Conservation (phyloP, 1,284 basidiomycete genomes). For the Cutaneotrichosporon dermatis region DNA sequence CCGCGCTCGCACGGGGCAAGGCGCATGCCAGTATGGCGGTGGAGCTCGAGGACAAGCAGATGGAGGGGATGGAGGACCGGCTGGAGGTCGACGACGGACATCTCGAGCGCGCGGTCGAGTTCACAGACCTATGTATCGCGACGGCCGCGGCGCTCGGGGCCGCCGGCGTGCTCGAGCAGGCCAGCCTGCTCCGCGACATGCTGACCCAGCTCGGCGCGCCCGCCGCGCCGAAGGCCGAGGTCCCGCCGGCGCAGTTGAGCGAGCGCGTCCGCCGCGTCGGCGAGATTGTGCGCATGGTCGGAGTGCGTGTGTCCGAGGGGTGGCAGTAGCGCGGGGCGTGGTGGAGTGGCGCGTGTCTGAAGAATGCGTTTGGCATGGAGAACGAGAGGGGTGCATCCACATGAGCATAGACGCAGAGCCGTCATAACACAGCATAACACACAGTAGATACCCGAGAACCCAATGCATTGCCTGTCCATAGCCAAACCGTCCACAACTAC, state of each 20-base stretch:
- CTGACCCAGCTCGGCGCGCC: conserved; percentile 2
- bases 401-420: no score
- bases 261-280: conserved; percentile 24
- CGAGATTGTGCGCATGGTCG: conserved; percentile 35
- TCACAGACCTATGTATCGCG: conserved; percentile 6
- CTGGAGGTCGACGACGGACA: background rate
- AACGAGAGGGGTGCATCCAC: no score
- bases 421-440: no score
- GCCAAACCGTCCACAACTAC: no score
- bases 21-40: conserved; percentile 23
- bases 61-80: no score
- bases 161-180: background rate
- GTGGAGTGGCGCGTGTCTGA: no score
- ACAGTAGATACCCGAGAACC: background rate
- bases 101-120: background rate
- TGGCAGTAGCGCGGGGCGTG: conserved; percentile 17
- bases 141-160: conserved; percentile 2
- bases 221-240: background rate
- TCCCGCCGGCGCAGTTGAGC: conserved; percentile 1
- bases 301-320: conserved; percentile 33
- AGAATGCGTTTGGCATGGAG: no score
- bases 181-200: conserved; percentile 3
- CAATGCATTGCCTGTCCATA: background rate
- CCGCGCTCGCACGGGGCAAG: conserved; percentile 32
- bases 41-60: background rate